phyloP scores from a whole-genome alignment of 176 grass and related monocot species.

The Calamus simplicifolius region DNA sequence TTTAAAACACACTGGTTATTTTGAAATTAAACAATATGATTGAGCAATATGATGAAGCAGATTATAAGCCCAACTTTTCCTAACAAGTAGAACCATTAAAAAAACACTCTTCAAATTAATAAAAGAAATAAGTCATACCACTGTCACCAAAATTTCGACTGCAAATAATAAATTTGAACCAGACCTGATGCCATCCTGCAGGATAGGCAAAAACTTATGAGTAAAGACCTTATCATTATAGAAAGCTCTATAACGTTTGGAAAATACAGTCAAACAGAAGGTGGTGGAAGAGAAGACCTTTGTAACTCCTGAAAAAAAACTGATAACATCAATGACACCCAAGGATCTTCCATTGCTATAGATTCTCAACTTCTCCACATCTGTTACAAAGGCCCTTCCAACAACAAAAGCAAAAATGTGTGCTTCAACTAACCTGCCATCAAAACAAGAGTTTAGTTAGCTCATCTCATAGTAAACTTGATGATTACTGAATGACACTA shows the following conservation, averaged over 20 bases:
- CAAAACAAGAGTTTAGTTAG: conserved; percentile 5
- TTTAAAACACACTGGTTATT: no score
- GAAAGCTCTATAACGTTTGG: neutral
- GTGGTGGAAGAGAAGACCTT: conserved; percentile 47
- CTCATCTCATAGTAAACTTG: neutral
- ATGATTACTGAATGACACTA: no score
- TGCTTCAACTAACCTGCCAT: conserved; percentile 93
- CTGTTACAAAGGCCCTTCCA: conserved; percentile 96
- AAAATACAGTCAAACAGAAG: neutral
- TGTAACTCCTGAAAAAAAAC: conserved; percentile 63
- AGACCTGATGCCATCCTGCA: conserved; percentile 72
- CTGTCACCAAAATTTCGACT: conserved; percentile 88
- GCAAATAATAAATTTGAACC: conserved; percentile 96
- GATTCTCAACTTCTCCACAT: conserved; percentile 95
- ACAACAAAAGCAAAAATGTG: conserved; percentile 99
- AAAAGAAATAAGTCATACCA: conserved; percentile 52
- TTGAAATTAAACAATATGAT: no score
- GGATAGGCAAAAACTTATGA: conserved; percentile 24
- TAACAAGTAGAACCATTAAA: neutral
- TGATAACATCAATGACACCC: conserved; percentile 64
- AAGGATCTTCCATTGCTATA: conserved; percentile 83
- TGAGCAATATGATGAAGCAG: no score
- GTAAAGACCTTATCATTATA: neutral
- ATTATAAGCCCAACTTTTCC: no score
- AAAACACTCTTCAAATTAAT: conserved; percentile 1